A percentile compares a stretch with the other conserved stretches of the same genome.
These are phyloP conservation scores for Saxispiralis lemnorum DNA, from an alignment of 495 filamentous ascomycete genomes.

Conservation along the genomic window DNA sequence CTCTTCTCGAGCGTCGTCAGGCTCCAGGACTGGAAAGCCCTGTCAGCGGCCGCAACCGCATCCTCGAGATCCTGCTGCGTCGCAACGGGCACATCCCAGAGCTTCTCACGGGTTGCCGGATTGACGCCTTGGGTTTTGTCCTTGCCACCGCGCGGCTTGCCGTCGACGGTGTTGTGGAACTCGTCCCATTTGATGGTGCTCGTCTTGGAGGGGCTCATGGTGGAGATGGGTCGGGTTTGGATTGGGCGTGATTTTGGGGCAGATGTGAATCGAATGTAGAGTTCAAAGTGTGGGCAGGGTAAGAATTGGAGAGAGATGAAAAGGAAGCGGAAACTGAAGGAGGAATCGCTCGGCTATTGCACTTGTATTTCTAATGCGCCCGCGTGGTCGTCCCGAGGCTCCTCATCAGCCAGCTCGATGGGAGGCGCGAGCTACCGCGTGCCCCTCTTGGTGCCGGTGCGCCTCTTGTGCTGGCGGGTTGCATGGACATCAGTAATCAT, in stretches of 20 bases:
- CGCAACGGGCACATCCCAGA: conserved; percentile 37
- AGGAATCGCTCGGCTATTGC: too few species aligned
- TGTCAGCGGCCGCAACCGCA: conserved; percentile 30
- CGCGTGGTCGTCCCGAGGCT: too few species aligned
- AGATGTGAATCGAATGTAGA: not conserved
- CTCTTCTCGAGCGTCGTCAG: conserved; percentile 35
- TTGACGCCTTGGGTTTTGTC: conserved; percentile 30
- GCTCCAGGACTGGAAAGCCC: conserved; percentile 36
- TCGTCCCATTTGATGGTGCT: conserved; percentile 23
- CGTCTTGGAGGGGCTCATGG: conserved; percentile 26
- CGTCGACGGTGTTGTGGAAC: conserved; percentile 35
- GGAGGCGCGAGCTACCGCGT: too few species aligned
- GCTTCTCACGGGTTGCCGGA: conserved; percentile 32
- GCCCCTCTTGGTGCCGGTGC: too few species aligned
- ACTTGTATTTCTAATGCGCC: too few species aligned
- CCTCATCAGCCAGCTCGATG: too few species aligned
- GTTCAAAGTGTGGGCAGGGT: not conserved
- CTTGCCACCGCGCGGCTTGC: conserved; percentile 22
- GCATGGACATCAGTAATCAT: too few species aligned
- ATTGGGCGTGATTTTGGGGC: not conserved
- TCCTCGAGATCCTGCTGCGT: conserved; percentile 36
- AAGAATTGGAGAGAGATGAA: not conserved
- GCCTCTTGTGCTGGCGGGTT: too few species aligned
- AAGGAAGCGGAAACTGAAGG: too few species aligned
- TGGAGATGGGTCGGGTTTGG: not conserved